phyloP scores from a whole-genome alignment of 371 early-diverging fungal genomes.

The Capillidium rhysosporum region DNA sequence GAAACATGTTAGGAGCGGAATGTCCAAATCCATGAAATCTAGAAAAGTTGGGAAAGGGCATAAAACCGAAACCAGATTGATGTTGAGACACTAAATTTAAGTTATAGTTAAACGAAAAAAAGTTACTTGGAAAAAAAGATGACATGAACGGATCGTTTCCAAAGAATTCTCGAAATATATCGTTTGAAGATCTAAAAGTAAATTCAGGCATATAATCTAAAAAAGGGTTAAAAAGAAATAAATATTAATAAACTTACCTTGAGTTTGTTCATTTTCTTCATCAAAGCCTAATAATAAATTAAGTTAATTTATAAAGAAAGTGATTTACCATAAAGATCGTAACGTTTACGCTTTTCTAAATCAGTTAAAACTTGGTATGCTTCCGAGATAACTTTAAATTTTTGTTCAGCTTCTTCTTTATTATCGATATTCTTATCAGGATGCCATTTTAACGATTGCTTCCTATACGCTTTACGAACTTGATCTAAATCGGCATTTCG shows the following conservation, averaged over 20 bases:
- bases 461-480: conserved; percentile 23
- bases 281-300: too few relatives aligned
- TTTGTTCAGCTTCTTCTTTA: conserved; percentile 22
- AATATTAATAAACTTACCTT: neutral
- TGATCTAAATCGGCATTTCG: conserved; percentile 15
- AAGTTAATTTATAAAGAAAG: too few relatives aligned
- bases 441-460: conserved; percentile 24
- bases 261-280: neutral
- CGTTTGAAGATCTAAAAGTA: neutral
- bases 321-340: conserved; percentile 1
- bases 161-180: neutral
- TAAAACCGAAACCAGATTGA: too few relatives aligned
- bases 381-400: conserved; percentile 11
- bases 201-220: neutral
- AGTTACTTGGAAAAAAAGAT: neutral
- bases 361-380: conserved; percentile 32
- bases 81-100: too few relatives aligned
- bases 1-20: too few relatives aligned
- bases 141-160: neutral
- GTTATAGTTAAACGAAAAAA: too few relatives aligned
- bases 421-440: conserved; percentile 25
- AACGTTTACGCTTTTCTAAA: neutral
- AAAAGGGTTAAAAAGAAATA: neutral
- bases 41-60: too few relatives aligned
- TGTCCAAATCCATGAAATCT: too few relatives aligned